Evolutionary conservation across 306 rosid genomes (phyloP), one percentile per base, ranked within the genome.

Genomic region (Pyrus pyrifolia): DNA sequence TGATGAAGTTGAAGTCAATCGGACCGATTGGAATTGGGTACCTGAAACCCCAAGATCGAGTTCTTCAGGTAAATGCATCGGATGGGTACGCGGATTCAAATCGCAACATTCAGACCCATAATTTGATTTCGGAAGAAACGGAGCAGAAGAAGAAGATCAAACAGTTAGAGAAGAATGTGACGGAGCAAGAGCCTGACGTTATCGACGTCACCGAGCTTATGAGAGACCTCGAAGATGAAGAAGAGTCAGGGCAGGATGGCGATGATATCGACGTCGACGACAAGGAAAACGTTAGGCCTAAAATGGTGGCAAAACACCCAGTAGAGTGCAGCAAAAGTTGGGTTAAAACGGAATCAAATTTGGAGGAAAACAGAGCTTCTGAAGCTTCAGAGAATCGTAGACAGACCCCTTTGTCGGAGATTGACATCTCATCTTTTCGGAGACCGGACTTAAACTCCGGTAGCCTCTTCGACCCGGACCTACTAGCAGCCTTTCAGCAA

Each of bases 1-100:
- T 90, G 83, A 92, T 88, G 92, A 95, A 86, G 85, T 87, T 95
- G 62, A 95, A 92, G 81, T 86, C 97, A n/a, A 86, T 92, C 77
- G 76, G 75, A 58, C 97, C 87, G 18, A 65, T 84, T 62, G 55
- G 55, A 15, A 35, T 35, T 49, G 89, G 66, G 14, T 80, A 82
- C 81, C 83, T 91, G 74, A 91, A 84, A 44, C 59, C 64, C 0
- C 88, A 81, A 66, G 96, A 92, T 71, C 90, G 87, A 79, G 74
- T 89, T 83, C 92, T 92, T 79, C 97, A 94, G 76, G 82, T 83
- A 33, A 83, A 79, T 30, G 80, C 88, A 10, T 82, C 42, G 19
- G 86, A 92, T 83, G 92, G 92, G 88, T 83, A 78, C 35, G 75
- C 25, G 5, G 88, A 87, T 74, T 88, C 87, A 2, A 55, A 49